These are phyloP conservation scores for Ceratocystis papillata DNA, from an alignment of 2,329 filamentous ascomycete genomes.

Conservation along the genomic window DNA sequence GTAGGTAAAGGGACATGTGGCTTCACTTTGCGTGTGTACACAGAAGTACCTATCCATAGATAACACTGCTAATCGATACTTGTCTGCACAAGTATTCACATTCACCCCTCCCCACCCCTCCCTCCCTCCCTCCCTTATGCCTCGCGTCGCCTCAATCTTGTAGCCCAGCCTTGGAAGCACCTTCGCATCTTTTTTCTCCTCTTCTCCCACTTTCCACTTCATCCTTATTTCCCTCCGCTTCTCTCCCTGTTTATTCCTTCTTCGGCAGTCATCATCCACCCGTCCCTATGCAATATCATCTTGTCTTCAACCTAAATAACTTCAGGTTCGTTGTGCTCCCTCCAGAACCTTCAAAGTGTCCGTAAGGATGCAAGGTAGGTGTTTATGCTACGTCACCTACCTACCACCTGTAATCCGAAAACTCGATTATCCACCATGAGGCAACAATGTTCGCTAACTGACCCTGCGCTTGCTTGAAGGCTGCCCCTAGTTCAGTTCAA, in stretches of 20 bases:
- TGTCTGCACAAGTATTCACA: neutral
- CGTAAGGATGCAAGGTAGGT: neutral
- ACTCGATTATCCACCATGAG: constrained; percentile 1
- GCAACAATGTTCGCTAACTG: constrained; percentile 6
- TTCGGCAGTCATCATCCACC: neutral
- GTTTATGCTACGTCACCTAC: constrained; percentile 12
- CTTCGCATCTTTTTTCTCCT: neutral
- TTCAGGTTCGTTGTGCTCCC: neutral
- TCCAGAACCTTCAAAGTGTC: neutral
- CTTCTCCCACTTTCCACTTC: neutral
- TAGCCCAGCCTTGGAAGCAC: neutral
- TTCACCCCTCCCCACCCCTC: neutral
- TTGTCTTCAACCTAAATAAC: neutral
- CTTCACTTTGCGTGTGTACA: neutral
- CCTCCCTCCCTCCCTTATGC: neutral
- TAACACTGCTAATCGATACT: neutral
- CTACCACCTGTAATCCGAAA: neutral
- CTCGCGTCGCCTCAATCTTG: neutral
- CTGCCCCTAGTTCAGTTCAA: constrained; percentile 1
- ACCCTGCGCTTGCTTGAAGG: constrained; percentile 12
- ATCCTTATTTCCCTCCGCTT: neutral
- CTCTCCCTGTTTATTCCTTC: neutral
- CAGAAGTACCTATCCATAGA: neutral
- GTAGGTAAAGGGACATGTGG: neutral
- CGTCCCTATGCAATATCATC: neutral